Evolutionary conservation across 129 eudicot species (phyloP).

Genomic region (Escallonia rubra): DNA sequence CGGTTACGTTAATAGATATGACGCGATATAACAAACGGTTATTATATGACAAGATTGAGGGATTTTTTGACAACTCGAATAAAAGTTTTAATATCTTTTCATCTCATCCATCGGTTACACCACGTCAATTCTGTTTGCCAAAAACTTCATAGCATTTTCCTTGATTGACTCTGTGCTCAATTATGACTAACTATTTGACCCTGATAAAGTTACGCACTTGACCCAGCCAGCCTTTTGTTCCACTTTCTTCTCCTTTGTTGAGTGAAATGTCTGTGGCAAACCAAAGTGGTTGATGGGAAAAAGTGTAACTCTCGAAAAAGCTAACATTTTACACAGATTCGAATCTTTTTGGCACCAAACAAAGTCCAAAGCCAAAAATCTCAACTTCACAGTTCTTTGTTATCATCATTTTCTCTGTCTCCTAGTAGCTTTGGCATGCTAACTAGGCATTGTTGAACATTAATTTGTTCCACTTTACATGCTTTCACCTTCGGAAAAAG

Average conservation of each 20-base stretch:
- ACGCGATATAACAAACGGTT: too few relatives aligned
- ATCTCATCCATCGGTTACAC: neutral
- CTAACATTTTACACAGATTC: slow-evolving; percentile 26
- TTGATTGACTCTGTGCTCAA: neutral
- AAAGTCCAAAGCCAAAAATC: slow-evolving; percentile 27
- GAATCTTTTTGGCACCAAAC: slow-evolving; percentile 28
- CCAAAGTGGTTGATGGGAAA: slow-evolving; percentile 7
- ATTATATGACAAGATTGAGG: too few relatives aligned
- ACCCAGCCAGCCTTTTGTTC: neutral
- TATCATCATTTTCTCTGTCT: slow-evolving; percentile 13
- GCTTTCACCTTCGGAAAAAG: too few relatives aligned
- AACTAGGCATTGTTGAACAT: slow-evolving; percentile 30
- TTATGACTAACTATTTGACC: slow-evolving; percentile 1
- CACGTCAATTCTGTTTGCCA: neutral
- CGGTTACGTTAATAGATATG: too few relatives aligned
- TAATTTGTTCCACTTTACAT: slow-evolving; percentile 7
- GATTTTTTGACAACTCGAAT: neutral
- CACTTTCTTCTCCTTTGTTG: neutral
- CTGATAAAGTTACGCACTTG: neutral
- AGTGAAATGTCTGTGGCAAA: slow-evolving; percentile 2
- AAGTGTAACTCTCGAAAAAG: slow-evolving; percentile 21
- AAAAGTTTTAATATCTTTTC: too few relatives aligned
- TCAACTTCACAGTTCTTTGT: slow-evolving; percentile 10
- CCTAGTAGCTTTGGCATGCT: slow-evolving; percentile 45
- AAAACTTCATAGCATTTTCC: neutral